Evolutionary conservation across 2,329 filamentous ascomycete species (phyloP), one percentile per base, ranked within the genome.

Genomic region (Verticillium albo-atrum): DNA sequence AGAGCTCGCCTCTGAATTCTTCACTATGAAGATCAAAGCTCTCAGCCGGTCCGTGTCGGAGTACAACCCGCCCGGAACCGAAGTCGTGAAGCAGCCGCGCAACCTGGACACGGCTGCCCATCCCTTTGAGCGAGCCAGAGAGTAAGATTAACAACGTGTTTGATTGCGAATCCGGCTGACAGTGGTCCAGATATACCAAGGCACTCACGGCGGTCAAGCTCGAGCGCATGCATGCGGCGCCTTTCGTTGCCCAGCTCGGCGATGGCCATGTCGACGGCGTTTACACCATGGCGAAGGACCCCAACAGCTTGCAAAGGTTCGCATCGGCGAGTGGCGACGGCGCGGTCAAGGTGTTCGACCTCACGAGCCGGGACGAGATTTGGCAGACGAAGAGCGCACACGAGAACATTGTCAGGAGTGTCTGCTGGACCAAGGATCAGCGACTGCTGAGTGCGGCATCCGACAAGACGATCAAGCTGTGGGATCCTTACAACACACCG

Each of bases 271-370:
- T 97, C 59, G 95, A 99, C 70, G 95, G 95, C 63, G 75, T 79
- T 35, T 95, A 94, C 73, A 85, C 85, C 35, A 86, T 95, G 73
- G 89, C 89, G 61, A 92, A 92, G 73, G 91, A 95, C 67, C 89
- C 89, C 6, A 86, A 85, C 66, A 88, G 87, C 7, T 76, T 94
- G 27, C 84, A 91, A 67, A 81, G 88, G 60, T 85, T 93, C 66
- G 91, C 92, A 6, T 94, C 90, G 69, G 92, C 91, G 51, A 92
- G 89, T 66, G 93, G 93, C 64, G 95, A 99, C 74, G 94, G 95
- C 64, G 87, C 97, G 10, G 85, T 99, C 60, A 99, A 99, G 76
- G 60, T 60, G 2, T 64, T 63, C 37, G 62, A 64, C 56, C 73
- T 95, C 67, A 82, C 87, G 10, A 88, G 81, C 62, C 80, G 85